Evolutionary conservation across 1,284 basidiomycete species (phyloP), one percentile per base, ranked within the genome.

Genomic region (Rhodotorula sp.): DNA sequence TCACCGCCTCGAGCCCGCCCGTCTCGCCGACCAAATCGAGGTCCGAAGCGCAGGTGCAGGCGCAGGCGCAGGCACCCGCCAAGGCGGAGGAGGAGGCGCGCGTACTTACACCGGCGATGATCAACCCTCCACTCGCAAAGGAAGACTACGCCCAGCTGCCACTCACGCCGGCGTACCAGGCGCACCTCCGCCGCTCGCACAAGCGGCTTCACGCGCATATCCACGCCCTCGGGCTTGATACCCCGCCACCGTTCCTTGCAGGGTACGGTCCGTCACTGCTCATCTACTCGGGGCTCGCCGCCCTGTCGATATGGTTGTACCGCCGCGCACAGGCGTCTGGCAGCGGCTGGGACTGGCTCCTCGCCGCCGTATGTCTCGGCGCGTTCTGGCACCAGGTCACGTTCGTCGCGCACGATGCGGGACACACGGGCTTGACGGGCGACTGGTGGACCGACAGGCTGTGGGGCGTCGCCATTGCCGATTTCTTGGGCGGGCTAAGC

Each of bases 341-440:
- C 41, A 34, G 51, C 17, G 53, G 53, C 1, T 59, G 65, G n/a
- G 83, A 82, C 8, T 83, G 83, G 76, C 80, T 94, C 88, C 87
- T 85, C 86, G 83, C 85, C 67, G 92, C 95, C 6, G 77, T 91
- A 55, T 90, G 87, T 77, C 88, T 98, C 13, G 97, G 96, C 25
- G 83, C 94, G 51, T 86, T 92, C 79, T 98, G 93, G 92, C 96
- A 99, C 80, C 97, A 99, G 81, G 85, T 98, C 71, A 90, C 92
- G 0, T 97, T 99, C 81, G 86, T 88, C 61, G 94, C 88, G 32
- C 97, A 99, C 82, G 97, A 99, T 82, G 88, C 97, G 19, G 97
- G 95, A 6, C 96, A 99, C 83, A 88, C 90, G 80, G 92, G 93
- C 62, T 89, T 99, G 72, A 96, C 94, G 0, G 94, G 96, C 74